Evolutionary conservation across 2,329 filamentous ascomycete species (phyloP), one percentile per base, ranked within the genome.

Genomic region (Cytospora leucostoma): DNA sequence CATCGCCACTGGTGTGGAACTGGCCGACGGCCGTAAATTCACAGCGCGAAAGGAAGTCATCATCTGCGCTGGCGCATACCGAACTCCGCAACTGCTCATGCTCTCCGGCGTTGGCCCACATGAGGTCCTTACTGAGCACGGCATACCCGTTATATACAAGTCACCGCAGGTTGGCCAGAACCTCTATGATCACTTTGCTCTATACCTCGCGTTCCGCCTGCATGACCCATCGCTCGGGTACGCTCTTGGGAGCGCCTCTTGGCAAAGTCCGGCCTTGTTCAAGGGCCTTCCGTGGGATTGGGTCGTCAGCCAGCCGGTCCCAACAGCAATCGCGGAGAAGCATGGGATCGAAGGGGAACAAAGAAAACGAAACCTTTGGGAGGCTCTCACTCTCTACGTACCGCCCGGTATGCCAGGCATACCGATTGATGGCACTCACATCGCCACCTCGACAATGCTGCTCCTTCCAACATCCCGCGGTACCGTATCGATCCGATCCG

Each of bases 91-190:
- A 13, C 68, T 79, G 21, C 69, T 78, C 4, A 73, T 78, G 67
- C 69, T 76, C 6, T 76, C 74, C 17, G 76, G 76, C 3, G 72
- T 79, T 56, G 77, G 67, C 10, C 67, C 68, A 47, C 64, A 79
- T 21, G 50, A 27, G 11, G 7, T n/a, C 10, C 56, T 63, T 27
- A 49, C 12, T 6, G 55, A 59, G 15, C 55, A 54, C 68, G 71
- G 73, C 17, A 85, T 86, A 63, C 72, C 77, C 1, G 76, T 84
- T 10, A 68, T 84, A 53, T 72, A 75, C 1, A 77, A 86, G 66
- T 75, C 83, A 2, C 84, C 82, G 0, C 83, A 83, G 51, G 83
- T 88, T 12, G 85, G 84, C 12, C 79, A 74, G 19, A 86, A 86
- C 71, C 74, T 88, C 3, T 78, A 84, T 71, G 83, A 87, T 70